Evolutionary conservation across 352 stramenopile genomes (phyloP).

Genomic region (Globisporangium solare): DNA sequence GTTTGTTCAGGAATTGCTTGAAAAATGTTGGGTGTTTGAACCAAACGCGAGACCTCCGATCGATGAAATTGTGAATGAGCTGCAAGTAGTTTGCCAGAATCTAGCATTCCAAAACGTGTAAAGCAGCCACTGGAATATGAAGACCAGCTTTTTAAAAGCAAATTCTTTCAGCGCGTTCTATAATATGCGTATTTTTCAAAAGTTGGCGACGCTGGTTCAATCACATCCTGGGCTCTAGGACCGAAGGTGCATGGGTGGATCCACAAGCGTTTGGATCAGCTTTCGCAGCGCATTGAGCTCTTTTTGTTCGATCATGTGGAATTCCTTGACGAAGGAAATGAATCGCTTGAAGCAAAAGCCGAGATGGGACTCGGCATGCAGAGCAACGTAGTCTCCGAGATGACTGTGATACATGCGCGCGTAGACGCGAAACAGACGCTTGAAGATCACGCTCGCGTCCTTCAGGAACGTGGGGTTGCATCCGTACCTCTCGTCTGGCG

Average conservation of each 20-base stretch:
- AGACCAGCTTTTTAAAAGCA: too few relatives aligned
- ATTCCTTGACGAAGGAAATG: slow-evolving; percentile 93
- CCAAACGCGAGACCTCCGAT: slow-evolving; percentile 21
- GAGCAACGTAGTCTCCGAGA: slow-evolving; percentile 86
- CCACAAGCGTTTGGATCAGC: slow-evolving; percentile 66
- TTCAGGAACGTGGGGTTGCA: slow-evolving; percentile 43
- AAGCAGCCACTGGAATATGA: not conserved
- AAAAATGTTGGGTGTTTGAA: slow-evolving; percentile 29
- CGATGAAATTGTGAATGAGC: slow-evolving; percentile 10
- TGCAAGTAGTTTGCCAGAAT: not conserved
- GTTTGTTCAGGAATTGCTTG: slow-evolving; percentile 14
- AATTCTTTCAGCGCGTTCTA: too few relatives aligned
- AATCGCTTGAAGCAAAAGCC: slow-evolving; percentile 98
- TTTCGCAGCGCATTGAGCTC: slow-evolving; percentile 94
- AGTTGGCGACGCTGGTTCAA: not conserved
- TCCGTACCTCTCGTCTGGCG: slow-evolving; percentile 19
- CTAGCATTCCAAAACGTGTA: not conserved
- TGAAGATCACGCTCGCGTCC: slow-evolving; percentile 83
- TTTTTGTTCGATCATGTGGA: slow-evolving; percentile 91
- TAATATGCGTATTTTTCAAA: too few relatives aligned
- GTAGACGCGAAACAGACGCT: slow-evolving; percentile 96
- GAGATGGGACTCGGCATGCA: slow-evolving; percentile 92
- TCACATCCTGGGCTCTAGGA: not conserved
- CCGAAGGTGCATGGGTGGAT: not conserved
- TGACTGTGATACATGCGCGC: slow-evolving; percentile 96